Percentiles rank a stretch among this genome's conserved stretches.
These are phyloP conservation scores for Tilletia setariae DNA, from an alignment of 1,284 basidiomycete species.

Conservation along the genomic window DNA sequence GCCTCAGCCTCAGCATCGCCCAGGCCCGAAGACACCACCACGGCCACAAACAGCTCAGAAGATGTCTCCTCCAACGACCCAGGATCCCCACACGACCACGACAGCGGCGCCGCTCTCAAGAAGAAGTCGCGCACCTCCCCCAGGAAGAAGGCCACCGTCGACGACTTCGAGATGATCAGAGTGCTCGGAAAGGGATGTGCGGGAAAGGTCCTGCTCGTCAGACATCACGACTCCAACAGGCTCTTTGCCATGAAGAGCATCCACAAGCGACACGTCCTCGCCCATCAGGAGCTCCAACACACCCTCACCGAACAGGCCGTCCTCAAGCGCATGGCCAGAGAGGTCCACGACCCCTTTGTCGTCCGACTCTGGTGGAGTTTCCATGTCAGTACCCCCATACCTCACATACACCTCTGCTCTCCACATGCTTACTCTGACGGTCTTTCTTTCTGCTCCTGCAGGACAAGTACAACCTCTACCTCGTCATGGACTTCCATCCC, in stretches of 20 bases:
- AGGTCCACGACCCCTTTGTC: conserved; percentile 75
- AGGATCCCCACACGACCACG: too few species aligned
- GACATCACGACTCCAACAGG: conserved; percentile 60
- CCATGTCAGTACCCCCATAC: conserved; percentile 57
- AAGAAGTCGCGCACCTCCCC: conserved; percentile 37
- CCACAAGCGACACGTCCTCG: conserved; percentile 86
- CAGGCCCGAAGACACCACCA: too few species aligned
- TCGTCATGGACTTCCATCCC: conserved; percentile 78
- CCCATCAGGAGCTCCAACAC: conserved; percentile 90
- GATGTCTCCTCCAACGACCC: too few species aligned
- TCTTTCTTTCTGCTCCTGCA: not conserved
- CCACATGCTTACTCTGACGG: conserved; percentile 18
- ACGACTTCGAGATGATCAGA: conserved; percentile 93
- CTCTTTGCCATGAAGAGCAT: conserved; percentile 93
- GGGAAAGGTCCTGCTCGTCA: conserved; percentile 66
- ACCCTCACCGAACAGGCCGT: conserved; percentile 92
- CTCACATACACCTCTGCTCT: not conserved
- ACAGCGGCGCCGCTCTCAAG: not conserved
- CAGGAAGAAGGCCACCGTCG: conserved; percentile 58
- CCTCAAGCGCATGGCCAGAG: conserved; percentile 72
- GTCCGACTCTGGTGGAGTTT: conserved; percentile 93
- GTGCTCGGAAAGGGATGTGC: conserved; percentile 95
- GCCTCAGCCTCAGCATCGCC: too few species aligned
- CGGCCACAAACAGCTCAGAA: too few species aligned
- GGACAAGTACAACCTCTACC: conserved; percentile 30